A percentile compares a stretch with the other conserved stretches of the same genome.
Evolutionary conservation across 148 eudicot genomes (phyloP).

Genomic region (Pouteria glomerata): DNA sequence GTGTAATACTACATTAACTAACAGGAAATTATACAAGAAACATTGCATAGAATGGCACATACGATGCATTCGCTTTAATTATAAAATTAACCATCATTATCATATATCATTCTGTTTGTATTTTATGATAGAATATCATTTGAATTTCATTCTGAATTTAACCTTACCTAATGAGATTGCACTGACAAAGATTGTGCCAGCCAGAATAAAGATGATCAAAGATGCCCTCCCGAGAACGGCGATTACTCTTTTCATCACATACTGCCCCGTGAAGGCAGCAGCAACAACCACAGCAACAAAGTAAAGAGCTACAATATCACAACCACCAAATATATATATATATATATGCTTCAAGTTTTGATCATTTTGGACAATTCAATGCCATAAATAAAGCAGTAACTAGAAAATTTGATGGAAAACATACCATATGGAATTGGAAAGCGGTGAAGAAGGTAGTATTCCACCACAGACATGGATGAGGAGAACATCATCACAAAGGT

Average conservation of each 20-base stretch:
- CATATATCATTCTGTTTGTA: too few species aligned
- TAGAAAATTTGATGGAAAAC: not conserved
- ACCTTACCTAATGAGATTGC: slow-evolving; percentile 29
- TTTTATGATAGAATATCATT: too few species aligned
- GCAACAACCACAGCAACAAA: slow-evolving; percentile 19
- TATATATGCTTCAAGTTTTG: not conserved
- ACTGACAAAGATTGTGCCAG: not conserved
- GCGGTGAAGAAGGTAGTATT: slow-evolving; percentile 61
- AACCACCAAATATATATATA: too few species aligned
- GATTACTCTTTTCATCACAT: slow-evolving; percentile 23
- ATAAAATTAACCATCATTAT: too few species aligned
- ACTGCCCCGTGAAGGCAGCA: slow-evolving; percentile 31
- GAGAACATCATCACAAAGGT: slow-evolving; percentile 66
- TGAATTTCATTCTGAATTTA: too few species aligned
- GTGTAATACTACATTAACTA: too few species aligned
- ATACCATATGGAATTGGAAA: slow-evolving; percentile 69
- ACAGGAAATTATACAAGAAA: too few species aligned
- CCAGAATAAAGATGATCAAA: slow-evolving; percentile 12
- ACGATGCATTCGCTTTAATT: too few species aligned
- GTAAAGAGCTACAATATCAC: slow-evolving; percentile 24
- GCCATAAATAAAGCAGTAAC: not conserved
- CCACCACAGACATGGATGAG: slow-evolving; percentile 63
- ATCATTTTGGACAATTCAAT: too few species aligned
- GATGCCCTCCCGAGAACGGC: slow-evolving; percentile 30
- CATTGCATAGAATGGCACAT: too few species aligned